Base-by-base conservation (phyloP, 2,329 filamentous ascomycete species). In the Diaporthe sp. region DNA sequence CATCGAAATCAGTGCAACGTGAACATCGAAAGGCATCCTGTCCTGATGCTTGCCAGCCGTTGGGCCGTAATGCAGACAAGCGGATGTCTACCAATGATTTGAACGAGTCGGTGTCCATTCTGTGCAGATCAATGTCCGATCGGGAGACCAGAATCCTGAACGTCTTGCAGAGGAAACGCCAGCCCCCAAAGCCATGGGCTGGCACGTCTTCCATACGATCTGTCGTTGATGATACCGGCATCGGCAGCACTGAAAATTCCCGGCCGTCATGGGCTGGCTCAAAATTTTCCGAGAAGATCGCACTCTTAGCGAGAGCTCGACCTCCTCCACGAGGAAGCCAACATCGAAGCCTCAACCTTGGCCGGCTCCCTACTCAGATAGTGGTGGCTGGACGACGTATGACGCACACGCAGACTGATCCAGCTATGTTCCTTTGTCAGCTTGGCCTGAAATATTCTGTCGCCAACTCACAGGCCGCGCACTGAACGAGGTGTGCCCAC, bases 41-140 rank as follows among this genome's bases (percentile, higher is more conserved):
- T 55, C 31, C 15, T 70, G 49, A 42, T 70, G 65, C 65, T 55
- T 53, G 34, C 65, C 34, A 7, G 49, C n/a, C 37, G 34, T 70
- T 55, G 65, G 65, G 65, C 46, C 65, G 49, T 49, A 53, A 70
- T 70, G 65, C 65, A 70, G 65, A 10, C 15, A 25, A 53, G 65
- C 49, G 65, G 37, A 22, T 49, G 15, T 70, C n/a, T 42, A 51
- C 49, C n/a, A 34, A 28, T n/a, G 49, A 42, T 15, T 42, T 53
- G 65, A 55, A 55, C 49, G 65, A 70, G 34, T 55, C 65, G 49
- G 34, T 70, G 65, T 70, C 65, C 37, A 49, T 49, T 55, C 34
- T 12, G 37, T n/a, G 34, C 34, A 70, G 46, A 42, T 70, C 49
- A 49, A 70, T 55, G 10, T 42, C 37, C 15, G 46, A 68, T 39